Percentiles rank a stretch among this genome's conserved stretches.
Conservation (phyloP, 208 protist species). For the Wallacemonas rigidus region DNA sequence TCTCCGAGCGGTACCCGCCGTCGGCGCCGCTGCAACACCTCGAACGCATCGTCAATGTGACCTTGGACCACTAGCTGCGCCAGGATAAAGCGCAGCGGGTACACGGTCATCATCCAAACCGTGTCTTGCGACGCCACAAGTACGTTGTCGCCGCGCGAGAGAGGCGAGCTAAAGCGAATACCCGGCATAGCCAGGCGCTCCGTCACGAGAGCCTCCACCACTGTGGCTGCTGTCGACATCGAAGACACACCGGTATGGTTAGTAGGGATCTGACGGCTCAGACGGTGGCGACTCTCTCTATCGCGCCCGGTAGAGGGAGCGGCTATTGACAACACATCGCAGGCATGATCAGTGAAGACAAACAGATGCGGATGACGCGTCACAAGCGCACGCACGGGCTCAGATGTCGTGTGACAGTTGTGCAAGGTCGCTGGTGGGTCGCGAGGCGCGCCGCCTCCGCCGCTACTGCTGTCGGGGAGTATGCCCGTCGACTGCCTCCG, state of each 20-base stretch:
- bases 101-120: conserved; percentile 66
- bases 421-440: conserved; percentile 10
- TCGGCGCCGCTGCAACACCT: conserved; percentile 41
- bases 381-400: conserved; percentile 31
- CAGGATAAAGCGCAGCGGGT: conserved; percentile 61
- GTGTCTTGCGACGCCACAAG: conserved; percentile 51
- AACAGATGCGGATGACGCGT: conserved; percentile 70
- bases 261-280: too few relatives aligned
- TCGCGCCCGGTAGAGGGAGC: neutral
- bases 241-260: conserved; percentile 20
- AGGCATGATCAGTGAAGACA: conserved; percentile 63
- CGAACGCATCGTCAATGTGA: conserved; percentile 64
- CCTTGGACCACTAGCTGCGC: conserved; percentile 50
- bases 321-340: conserved; percentile 50
- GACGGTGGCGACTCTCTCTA: neutral
- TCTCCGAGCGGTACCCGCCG: conserved; percentile 10
- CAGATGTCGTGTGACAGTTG: conserved; percentile 20
- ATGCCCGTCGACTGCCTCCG: neutral
- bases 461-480: neutral
- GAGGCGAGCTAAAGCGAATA: conserved; percentile 44
- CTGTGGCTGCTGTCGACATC: conserved; percentile 28
- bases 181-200: conserved; percentile 65
- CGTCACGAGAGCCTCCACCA: conserved; percentile 2
- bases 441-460: neutral
- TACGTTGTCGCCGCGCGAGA: conserved; percentile 44